Evolutionary conservation across 106 monocot species (phyloP).

Genomic region (Amphibolis antarctica): DNA sequence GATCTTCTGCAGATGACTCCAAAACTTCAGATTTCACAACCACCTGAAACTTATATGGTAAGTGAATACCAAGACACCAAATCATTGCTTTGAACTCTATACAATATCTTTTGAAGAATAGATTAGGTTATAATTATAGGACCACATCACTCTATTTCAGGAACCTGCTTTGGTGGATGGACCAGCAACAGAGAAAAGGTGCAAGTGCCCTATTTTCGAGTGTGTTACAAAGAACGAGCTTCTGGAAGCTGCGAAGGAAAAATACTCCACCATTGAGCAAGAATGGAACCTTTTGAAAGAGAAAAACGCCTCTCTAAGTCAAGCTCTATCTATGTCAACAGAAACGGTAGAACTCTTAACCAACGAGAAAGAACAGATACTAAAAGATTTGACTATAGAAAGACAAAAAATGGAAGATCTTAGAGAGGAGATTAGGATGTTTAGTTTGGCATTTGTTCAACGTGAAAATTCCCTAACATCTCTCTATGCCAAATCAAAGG

Average conservation of each 20-base stretch:
- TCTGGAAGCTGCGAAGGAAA: constrained; percentile 28
- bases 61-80: constrained; percentile 1
- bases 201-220: constrained; percentile 20
- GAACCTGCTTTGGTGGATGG: constrained; percentile 13
- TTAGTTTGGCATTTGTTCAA: constrained; percentile 49
- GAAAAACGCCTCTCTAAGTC: constrained; percentile 39
- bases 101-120: neutral
- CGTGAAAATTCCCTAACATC: constrained; percentile 45
- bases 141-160: neutral
- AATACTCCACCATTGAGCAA: constrained; percentile 28
- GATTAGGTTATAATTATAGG: neutral
- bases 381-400: constrained; percentile 35
- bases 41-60: constrained; percentile 7
- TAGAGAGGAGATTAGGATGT: constrained; percentile 42
- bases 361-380: constrained; percentile 31
- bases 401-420: constrained; percentile 46
- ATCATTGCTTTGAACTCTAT: no score
- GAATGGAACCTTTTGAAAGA: constrained; percentile 40
- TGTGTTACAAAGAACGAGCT: constrained; percentile 17
- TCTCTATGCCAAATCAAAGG: constrained; percentile 58
- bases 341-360: constrained; percentile 23
- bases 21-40: neutral
- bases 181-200: constrained; percentile 4
- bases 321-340: constrained; percentile 32
- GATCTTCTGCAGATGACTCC: constrained; percentile 23